phyloP scores from a whole-genome alignment of 202 grass and related monocot genomes.

The Cymbopogon flexuosus region DNA sequence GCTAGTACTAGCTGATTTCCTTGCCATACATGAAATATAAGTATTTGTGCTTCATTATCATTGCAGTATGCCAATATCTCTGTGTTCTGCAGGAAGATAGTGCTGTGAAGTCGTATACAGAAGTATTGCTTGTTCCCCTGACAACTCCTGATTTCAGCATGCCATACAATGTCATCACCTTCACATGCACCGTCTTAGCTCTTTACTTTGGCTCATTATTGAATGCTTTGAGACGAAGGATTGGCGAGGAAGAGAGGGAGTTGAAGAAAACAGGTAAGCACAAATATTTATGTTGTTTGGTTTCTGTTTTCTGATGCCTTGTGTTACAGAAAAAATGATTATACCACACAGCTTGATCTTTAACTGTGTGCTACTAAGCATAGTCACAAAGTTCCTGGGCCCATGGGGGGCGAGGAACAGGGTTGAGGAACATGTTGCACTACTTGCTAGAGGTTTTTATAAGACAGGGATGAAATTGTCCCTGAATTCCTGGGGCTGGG shows the following conservation, averaged over 20 bases:
- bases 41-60: not conserved
- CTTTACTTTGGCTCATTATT: constrained; percentile 95
- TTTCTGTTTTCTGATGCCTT: constrained; percentile 1
- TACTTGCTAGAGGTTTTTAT: not conserved
- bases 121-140: constrained; percentile 93
- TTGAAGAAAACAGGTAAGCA: constrained; percentile 60
- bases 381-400: too few species aligned
- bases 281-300: not conserved
- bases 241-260: constrained; percentile 77
- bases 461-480: not conserved
- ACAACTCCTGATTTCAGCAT: constrained; percentile 99
- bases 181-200: constrained; percentile 92
- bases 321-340: not conserved
- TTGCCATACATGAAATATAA: not conserved
- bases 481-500: not conserved
- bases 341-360: not conserved
- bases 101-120: constrained; percentile 82
- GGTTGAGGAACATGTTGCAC: too few species aligned
- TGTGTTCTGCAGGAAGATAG: constrained; percentile 60
- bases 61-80: not conserved
- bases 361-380: not conserved
- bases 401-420: too few species aligned
- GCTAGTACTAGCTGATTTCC: not conserved
- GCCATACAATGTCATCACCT: constrained; percentile 99
- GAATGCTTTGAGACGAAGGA: constrained; percentile 79